Percentiles rank a stretch among this genome's conserved stretches.
phyloP scores from a whole-genome alignment of 371 early-diverging fungal species.

The Quaeritorhiza haematococci region DNA sequence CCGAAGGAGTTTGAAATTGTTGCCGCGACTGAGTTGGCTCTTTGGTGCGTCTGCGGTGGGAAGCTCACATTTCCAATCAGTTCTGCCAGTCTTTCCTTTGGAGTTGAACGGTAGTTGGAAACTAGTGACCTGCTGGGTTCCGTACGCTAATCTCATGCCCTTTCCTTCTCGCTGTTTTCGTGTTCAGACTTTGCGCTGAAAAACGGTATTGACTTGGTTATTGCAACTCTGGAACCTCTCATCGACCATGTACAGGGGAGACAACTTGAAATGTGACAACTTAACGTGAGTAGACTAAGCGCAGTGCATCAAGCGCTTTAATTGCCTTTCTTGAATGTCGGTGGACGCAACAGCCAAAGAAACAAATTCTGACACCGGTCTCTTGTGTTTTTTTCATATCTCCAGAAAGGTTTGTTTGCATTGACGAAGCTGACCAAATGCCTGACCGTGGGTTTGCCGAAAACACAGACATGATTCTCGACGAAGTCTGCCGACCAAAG shows the following conservation, averaged over 20 bases:
- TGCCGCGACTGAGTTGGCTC: slow-evolving; percentile 54
- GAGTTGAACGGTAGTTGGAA: too few species aligned
- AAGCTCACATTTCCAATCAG: slow-evolving; percentile 11
- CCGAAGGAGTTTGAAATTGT: slow-evolving; percentile 65
- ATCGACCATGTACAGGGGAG: slow-evolving; percentile 90
- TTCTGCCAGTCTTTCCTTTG: background rate
- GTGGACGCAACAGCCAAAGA: background rate
- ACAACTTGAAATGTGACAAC: slow-evolving; percentile 65
- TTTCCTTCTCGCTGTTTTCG: slow-evolving; percentile 32
- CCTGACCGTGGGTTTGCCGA: too few species aligned
- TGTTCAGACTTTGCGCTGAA: slow-evolving; percentile 72
- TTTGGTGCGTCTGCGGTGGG: slow-evolving; percentile 78
- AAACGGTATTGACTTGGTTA: slow-evolving; percentile 89
- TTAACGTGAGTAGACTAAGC: slow-evolving; percentile 45
- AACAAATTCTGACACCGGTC: background rate
- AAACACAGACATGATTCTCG: too few species aligned
- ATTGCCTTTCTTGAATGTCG: too few species aligned
- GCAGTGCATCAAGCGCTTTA: too few species aligned
- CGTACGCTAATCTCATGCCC: background rate
- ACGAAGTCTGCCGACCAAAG: too few species aligned
- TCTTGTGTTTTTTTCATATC: too few species aligned
- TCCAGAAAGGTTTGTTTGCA: slow-evolving; percentile 65
- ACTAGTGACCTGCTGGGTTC: too few species aligned
- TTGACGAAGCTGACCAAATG: slow-evolving; percentile 93
- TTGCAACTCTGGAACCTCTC: slow-evolving; percentile 97